phyloP scores from a whole-genome alignment of 1,284 basidiomycete genomes.

The Neonothopanus nambi region DNA sequence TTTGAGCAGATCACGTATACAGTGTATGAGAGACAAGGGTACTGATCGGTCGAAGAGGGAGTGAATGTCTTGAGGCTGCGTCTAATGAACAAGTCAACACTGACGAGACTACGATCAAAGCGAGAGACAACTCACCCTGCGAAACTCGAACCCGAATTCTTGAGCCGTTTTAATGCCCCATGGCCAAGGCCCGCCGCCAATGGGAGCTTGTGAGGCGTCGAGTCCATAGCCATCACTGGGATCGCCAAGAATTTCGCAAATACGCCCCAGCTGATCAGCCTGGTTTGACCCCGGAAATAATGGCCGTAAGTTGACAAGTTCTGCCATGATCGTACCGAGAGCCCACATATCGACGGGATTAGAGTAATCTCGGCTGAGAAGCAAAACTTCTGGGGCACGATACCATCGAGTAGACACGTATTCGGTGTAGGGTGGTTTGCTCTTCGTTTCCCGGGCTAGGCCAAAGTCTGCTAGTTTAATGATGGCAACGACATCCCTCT shows the following conservation, averaged over 20 bases:
- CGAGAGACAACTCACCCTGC: slow-evolving; percentile 68
- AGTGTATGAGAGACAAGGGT: slow-evolving; percentile 83
- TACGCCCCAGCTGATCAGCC: slow-evolving; percentile 89
- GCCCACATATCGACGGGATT: slow-evolving; percentile 99
- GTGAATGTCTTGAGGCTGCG: slow-evolving; percentile 74
- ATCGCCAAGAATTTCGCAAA: slow-evolving; percentile 92
- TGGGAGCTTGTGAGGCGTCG: slow-evolving; percentile 66
- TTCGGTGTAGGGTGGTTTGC: slow-evolving; percentile 94
- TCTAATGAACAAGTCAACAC: slow-evolving; percentile 41
- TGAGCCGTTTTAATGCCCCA: slow-evolving; percentile 86
- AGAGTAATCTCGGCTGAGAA: slow-evolving; percentile 90
- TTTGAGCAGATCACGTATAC: slow-evolving; percentile 88
- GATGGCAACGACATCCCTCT: slow-evolving; percentile 95
- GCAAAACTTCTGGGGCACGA: slow-evolving; percentile 94
- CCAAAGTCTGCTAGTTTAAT: slow-evolving; percentile 99
- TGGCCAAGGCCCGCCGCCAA: slow-evolving; percentile 90
- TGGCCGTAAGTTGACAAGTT: slow-evolving; percentile 93
- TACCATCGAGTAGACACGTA: slow-evolving; percentile 99
- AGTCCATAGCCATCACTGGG: slow-evolving; percentile 82
- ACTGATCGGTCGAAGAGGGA: slow-evolving; percentile 80
- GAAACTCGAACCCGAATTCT: slow-evolving; percentile 87
- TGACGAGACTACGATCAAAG: background rate
- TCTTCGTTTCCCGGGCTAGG: slow-evolving; percentile 88
- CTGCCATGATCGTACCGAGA: slow-evolving; percentile 96
- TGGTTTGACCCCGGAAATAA: slow-evolving; percentile 98